Conservation (phyloP, 805 yeast species). For the Sungouiozyma intestinalis region DNA sequence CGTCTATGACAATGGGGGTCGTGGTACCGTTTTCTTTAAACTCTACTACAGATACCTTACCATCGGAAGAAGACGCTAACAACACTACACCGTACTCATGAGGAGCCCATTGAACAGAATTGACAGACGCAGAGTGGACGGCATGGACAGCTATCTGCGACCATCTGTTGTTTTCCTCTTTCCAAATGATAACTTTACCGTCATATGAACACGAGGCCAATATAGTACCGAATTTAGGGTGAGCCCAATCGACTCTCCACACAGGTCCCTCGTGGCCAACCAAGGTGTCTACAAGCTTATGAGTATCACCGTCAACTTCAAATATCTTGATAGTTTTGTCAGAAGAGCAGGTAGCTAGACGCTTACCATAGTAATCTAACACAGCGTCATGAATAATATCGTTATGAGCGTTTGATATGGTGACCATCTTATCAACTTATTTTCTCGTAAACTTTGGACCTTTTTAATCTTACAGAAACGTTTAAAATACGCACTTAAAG, state of each 20-base stretch:
- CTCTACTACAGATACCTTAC: slow-evolving; percentile 81
- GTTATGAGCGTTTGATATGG: slow-evolving; percentile 84
- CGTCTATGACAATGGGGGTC: slow-evolving; percentile 44
- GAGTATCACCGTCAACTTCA: slow-evolving; percentile 79
- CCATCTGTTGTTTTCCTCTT: slow-evolving; percentile 87
- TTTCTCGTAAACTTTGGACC: background rate
- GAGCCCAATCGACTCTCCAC: slow-evolving; percentile 99
- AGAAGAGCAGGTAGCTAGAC: slow-evolving; percentile 91
- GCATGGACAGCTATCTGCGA: slow-evolving; percentile 75
- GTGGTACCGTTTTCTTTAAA: slow-evolving; percentile 83
- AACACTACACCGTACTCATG: slow-evolving; percentile 91
- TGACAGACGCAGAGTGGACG: slow-evolving; percentile 88
- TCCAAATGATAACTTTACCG: slow-evolving; percentile 91
- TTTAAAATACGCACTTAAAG: background rate
- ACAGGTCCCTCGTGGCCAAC: slow-evolving; percentile 96
- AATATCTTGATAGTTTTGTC: slow-evolving; percentile 93
- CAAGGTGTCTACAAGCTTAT: slow-evolving; percentile 73
- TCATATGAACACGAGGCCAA: slow-evolving; percentile 93
- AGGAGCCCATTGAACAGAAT: slow-evolving; percentile 94
- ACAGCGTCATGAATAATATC: slow-evolving; percentile 95
- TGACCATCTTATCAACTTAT: slow-evolving; percentile 38
- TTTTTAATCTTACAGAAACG: background rate
- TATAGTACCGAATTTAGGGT: slow-evolving; percentile 92
- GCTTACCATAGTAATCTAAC: slow-evolving; percentile 90
- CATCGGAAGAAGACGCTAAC: slow-evolving; percentile 87